Conservation (phyloP, 371 early-diverging fungal genomes). For the Mucor racemosus region DNA sequence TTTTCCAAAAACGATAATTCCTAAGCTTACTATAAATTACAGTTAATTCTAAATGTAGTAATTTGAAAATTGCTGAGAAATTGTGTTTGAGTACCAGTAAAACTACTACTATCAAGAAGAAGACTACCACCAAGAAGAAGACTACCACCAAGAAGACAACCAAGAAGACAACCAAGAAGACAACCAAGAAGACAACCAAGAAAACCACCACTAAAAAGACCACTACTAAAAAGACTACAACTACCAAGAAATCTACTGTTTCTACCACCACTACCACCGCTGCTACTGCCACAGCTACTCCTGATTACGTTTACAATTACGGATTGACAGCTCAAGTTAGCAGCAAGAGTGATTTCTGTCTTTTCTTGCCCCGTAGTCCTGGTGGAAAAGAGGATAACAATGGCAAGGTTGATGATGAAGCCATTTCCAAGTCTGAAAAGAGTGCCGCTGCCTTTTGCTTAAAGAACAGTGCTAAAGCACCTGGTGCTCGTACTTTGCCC, state of each 20-base stretch:
- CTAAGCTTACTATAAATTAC: background rate
- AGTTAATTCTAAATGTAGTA: slow-evolving; percentile 32
- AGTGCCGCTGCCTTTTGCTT: slow-evolving; percentile 49
- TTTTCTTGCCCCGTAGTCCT: slow-evolving; percentile 35
- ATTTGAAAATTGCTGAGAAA: slow-evolving; percentile 26
- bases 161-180: background rate
- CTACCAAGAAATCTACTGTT: slow-evolving; percentile 7
- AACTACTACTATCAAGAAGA: slow-evolving; percentile 1
- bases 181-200: slow-evolving; percentile 12
- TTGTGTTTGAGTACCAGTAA: slow-evolving; percentile 23
- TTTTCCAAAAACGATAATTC: background rate
- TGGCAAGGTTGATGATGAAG: slow-evolving; percentile 30
- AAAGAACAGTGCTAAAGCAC: slow-evolving; percentile 27
- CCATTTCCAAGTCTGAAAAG: slow-evolving; percentile 31
- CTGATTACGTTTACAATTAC: slow-evolving; percentile 10
- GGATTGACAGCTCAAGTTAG: slow-evolving; percentile 29
- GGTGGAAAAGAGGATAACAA: slow-evolving; percentile 31
- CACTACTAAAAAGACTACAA: slow-evolving; percentile 19
- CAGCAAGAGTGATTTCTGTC: slow-evolving; percentile 32
- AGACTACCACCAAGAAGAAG: slow-evolving; percentile 9
- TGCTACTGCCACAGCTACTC: slow-evolving; percentile 5
- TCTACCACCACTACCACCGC: slow-evolving; percentile 12
- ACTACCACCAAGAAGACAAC: slow-evolving; percentile 16
- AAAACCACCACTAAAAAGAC: slow-evolving; percentile 15
- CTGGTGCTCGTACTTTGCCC: slow-evolving; percentile 40